Conservation (phyloP, 768 basidiomycete species). For the Serendipita indica region DNA sequence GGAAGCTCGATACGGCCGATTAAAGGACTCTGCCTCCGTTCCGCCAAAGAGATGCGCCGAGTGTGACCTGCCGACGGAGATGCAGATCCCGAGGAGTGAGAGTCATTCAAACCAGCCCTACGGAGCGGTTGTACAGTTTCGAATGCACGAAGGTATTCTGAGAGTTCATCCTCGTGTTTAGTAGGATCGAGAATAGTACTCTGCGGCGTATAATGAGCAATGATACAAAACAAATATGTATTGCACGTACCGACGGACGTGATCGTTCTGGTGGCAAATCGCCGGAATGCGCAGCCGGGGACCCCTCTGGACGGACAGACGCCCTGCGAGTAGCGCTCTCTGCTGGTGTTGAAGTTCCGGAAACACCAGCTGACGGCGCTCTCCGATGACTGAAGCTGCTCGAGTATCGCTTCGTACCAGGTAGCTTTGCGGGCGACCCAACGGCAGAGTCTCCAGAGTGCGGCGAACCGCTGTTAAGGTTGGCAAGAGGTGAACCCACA, state of each 20-base stretch:
- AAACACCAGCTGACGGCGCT: conserved; percentile 27
- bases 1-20: neutral
- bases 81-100: neutral
- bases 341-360: too few species aligned
- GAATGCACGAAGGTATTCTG: conserved; percentile 62
- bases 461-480: conserved; percentile 21
- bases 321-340: neutral
- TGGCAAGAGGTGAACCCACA: neutral
- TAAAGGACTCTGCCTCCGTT: conserved; percentile 3
- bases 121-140: conserved; percentile 23
- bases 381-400: conserved; percentile 69
- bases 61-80: conserved; percentile 1
- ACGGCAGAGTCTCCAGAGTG: conserved; percentile 26
- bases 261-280: conserved; percentile 16
- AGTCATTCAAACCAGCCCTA: neutral
- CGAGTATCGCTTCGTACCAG: conserved; percentile 55
- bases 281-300: conserved; percentile 16
- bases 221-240: neutral
- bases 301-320: conserved; percentile 15
- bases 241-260: neutral
- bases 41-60: neutral
- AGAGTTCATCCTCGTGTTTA: conserved; percentile 65
- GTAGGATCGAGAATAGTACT: conserved; percentile 34
- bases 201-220: conserved; percentile 17
- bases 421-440: conserved; percentile 34